Base-by-base conservation (phyloP, 1,139 yeast genomes). In the Debaryomyces nepalensis region DNA sequence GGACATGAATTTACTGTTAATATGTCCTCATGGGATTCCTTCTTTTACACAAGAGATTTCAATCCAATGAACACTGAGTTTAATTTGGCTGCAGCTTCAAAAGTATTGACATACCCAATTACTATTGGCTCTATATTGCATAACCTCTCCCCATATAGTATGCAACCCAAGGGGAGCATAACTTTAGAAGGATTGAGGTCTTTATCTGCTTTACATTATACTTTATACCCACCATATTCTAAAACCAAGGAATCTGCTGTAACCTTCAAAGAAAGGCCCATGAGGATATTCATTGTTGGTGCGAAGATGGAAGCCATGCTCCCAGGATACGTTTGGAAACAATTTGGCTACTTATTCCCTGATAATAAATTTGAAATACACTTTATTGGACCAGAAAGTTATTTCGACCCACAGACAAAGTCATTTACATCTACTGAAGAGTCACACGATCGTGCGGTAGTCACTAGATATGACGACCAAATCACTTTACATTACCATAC, bases 251-350 rank as follows among this genome's bases (percentile, higher is more conserved):
- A 63, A 19, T 51, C 62, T 14, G 61, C 58, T 4, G 65, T 58
- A 12, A 63, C 77, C 23, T 81, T 84, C 64, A 87, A 85, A 58
- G 96, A 90, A 54, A 78, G 97, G 54, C 96, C 99, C 15, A 75
- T 93, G 73, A 79, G 99, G 53, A 74, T 93, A 40, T 93, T 93
- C 66, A 78, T 93, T 44, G 73, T 93, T 32, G 98, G 98, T 16
- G 89, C 99, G 5, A 81, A 95, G 53, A 89, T 95, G 57, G 99
- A 93, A 67, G 84, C 96, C 4, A 89, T 90, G 75, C 73, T 93
- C 44, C 99, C 99, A 4, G 89, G 90, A 11, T 95, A 87, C 59
- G 93, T 91, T 33, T 93, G 99, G 99, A 87, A 88, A 65, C 99
- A 93, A 67, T 71, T 93, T 53, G 85, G 91, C 24, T 89, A 82